Conservation (phyloP, 2,329 filamentous ascomycete genomes). For the Claviceps capensis region DNA sequence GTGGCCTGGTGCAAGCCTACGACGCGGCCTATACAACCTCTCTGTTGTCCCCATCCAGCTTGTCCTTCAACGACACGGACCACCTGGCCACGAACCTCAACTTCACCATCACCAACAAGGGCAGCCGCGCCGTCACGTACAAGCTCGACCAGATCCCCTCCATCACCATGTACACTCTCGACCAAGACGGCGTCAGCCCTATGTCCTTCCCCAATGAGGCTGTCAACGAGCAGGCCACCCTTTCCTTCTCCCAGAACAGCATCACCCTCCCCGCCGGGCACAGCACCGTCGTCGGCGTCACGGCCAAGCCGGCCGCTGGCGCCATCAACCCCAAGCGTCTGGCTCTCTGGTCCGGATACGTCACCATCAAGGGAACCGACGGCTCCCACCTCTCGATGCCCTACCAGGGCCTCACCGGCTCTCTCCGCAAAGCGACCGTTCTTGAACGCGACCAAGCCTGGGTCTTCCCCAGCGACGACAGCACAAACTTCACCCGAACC, state of each 20-base stretch:
- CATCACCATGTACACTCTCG: slow-evolving; percentile 37
- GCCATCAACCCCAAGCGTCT: slow-evolving; percentile 21
- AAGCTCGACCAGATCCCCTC: slow-evolving; percentile 34
- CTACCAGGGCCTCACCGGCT: slow-evolving; percentile 25
- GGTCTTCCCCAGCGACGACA: slow-evolving; percentile 18
- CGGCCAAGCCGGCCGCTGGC: slow-evolving; percentile 25
- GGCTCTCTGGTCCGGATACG: slow-evolving; percentile 29
- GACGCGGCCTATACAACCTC: slow-evolving; percentile 41
- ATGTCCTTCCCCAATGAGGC: slow-evolving; percentile 32
- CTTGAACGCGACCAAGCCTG: slow-evolving; percentile 10
- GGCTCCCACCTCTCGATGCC: slow-evolving; percentile 23
- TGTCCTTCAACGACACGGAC: slow-evolving; percentile 51
- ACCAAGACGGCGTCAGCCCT: slow-evolving; percentile 20
- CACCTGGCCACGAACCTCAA: slow-evolving; percentile 33
- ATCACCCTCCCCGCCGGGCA: slow-evolving; percentile 30
- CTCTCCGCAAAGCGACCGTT: slow-evolving; percentile 15
- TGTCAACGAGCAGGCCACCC: slow-evolving; percentile 23
- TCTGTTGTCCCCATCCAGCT: slow-evolving; percentile 36
- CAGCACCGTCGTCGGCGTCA: slow-evolving; percentile 31
- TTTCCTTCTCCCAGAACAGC: slow-evolving; percentile 27
- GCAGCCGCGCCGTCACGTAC: slow-evolving; percentile 35
- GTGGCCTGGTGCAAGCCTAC: slow-evolving; percentile 44
- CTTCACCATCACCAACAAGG: slow-evolving; percentile 43
- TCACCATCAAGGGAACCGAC: slow-evolving; percentile 25
- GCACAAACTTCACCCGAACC: slow-evolving; percentile 7